phyloP scores from a whole-genome alignment of 176 grass and related monocot species.

The Stipa capillata region DNA sequence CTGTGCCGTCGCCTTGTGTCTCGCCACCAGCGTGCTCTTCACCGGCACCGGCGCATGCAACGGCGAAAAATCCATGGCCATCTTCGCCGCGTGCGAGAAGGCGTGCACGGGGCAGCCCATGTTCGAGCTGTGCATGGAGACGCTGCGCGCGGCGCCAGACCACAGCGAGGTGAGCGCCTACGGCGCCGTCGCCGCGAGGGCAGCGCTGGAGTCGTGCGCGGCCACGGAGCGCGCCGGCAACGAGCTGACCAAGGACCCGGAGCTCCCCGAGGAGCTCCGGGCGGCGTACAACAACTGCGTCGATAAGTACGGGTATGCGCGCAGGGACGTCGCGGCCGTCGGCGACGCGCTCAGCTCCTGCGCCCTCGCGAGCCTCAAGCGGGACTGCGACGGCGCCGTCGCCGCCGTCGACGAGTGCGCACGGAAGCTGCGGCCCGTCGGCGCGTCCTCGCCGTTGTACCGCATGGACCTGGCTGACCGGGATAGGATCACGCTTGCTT shows the following conservation, averaged over 20 bases:
- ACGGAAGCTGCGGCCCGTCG: background rate
- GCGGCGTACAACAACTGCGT: background rate
- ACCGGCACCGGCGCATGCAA: background rate
- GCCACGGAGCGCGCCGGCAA: background rate
- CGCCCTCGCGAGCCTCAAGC: fast-evolving
- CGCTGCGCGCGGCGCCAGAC: background rate
- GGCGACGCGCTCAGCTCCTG: background rate
- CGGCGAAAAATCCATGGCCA: background rate
- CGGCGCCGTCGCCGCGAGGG: background rate
- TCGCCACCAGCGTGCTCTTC: background rate
- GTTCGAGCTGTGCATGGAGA: background rate
- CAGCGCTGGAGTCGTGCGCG: background rate
- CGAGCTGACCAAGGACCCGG: background rate
- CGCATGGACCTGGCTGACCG: background rate
- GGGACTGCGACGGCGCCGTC: background rate
- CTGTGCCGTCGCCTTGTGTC: background rate
- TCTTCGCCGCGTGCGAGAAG: background rate
- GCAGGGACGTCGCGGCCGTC: background rate
- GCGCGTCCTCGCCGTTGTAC: background rate
- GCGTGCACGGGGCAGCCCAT: background rate
- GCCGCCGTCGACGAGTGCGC: background rate
- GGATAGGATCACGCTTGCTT: background rate
- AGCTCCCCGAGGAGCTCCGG: background rate
- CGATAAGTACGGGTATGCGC: background rate
- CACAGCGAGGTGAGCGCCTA: background rate